phyloP scores from a whole-genome alignment of 257 asterid species.

The Solanum neorickii region DNA sequence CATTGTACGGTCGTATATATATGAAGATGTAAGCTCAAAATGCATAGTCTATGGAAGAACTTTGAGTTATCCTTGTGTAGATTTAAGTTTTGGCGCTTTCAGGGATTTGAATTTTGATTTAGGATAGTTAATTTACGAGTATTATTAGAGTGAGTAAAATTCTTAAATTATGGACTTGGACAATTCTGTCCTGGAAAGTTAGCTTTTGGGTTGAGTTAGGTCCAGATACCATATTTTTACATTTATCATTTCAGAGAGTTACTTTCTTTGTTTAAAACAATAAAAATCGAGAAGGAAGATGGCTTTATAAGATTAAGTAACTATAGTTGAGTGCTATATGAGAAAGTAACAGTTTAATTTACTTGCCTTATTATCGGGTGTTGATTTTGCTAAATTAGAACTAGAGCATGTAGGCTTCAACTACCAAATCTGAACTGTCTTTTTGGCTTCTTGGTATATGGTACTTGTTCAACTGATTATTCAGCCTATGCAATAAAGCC shows the following conservation, averaged over 20 bases:
- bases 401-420: not conserved
- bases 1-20: not conserved
- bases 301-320: not conserved
- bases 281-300: not conserved
- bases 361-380: not conserved
- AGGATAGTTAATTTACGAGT: not conserved
- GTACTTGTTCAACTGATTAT: not conserved
- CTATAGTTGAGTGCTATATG: not conserved
- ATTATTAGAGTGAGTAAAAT: not conserved
- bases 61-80: not conserved
- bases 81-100: not conserved
- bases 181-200: not conserved
- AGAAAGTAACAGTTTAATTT: not conserved
- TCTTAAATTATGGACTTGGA: not conserved
- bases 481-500: not conserved
- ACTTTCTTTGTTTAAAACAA: not conserved
- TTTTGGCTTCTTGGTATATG: not conserved
- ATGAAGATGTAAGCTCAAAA: not conserved
- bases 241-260: not conserved
- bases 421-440: not conserved
- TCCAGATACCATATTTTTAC: not conserved
- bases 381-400: not conserved
- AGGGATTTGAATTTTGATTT: not conserved
- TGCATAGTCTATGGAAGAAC: not conserved
- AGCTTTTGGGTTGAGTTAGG: not conserved